These are phyloP conservation scores for Moesziomyces globuligerus DNA, from an alignment of 1,284 basidiomycete genomes.

Conservation along the genomic window DNA sequence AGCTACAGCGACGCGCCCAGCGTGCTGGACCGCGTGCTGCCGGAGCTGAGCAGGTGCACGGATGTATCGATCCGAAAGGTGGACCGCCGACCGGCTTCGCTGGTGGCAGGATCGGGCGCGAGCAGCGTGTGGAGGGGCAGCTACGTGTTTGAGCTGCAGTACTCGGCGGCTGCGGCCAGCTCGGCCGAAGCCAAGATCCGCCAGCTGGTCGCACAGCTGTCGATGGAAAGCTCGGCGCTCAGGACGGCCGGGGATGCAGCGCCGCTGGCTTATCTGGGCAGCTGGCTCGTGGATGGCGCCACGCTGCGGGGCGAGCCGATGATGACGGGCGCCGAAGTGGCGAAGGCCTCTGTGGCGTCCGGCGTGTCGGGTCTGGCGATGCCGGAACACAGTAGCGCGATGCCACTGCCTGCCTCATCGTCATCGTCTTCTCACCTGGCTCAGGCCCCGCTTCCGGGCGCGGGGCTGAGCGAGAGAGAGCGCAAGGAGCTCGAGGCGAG, in stretches of 20 bases:
- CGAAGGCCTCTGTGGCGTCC: constrained; percentile 5
- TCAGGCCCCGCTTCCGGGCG: constrained; percentile 1
- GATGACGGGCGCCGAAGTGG: no score
- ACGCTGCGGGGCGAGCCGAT: constrained; percentile 14
- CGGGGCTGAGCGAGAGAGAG: constrained; percentile 22
- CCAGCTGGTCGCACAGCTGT: constrained; percentile 24
- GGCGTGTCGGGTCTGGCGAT: constrained; percentile 6
- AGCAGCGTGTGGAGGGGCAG: constrained; percentile 38
- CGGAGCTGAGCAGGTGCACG: constrained; percentile 11
- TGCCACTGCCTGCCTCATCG: constrained; percentile 8
- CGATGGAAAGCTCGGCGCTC: constrained; percentile 12
- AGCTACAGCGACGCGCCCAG: constrained; percentile 5
- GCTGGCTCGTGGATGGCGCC: constrained; percentile 37
- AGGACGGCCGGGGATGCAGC: constrained; percentile 5
- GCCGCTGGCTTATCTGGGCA: constrained; percentile 24
- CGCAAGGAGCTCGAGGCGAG: constrained; percentile 36
- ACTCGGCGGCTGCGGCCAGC: constrained; percentile 11
- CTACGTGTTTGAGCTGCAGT: constrained; percentile 47
- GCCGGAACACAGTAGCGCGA: constrained; percentile 8
- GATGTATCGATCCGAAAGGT: constrained; percentile 36
- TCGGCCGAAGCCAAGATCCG: constrained; percentile 18
- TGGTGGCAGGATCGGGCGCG: not conserved
- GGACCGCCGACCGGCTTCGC: constrained; percentile 35
- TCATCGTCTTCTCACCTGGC: constrained; percentile 5
- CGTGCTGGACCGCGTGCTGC: constrained; percentile 13